Conservation (phyloP, 768 basidiomycete genomes). For the Mrakia gelida region DNA sequence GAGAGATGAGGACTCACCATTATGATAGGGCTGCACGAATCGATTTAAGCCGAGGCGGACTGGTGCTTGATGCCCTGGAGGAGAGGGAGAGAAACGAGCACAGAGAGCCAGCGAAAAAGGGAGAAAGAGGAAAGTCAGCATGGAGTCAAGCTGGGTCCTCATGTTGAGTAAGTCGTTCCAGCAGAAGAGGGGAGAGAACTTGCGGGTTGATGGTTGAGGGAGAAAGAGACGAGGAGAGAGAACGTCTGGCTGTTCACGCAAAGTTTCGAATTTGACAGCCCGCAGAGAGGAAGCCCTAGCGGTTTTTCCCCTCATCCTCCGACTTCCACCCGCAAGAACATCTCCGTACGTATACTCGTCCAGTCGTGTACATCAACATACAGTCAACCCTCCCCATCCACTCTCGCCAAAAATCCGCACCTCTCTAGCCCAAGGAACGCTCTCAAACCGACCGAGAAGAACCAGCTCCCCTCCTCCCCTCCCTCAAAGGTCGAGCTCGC, state of each 20-base stretch:
- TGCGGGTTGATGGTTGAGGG: neutral
- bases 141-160: neutral
- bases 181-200: neutral
- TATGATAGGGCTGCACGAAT: constrained; percentile 11
- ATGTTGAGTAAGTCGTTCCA: neutral
- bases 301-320: neutral
- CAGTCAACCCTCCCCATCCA: neutral
- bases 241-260: too few species aligned
- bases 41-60: constrained; percentile 23
- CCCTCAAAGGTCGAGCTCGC: neutral
- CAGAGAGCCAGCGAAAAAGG: neutral
- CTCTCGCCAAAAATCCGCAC: neutral
- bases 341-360: neutral
- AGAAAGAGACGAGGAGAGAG: too few species aligned
- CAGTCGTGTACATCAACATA: neutral
- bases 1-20: constrained; percentile 7
- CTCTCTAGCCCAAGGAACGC: neutral
- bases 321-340: neutral
- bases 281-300: too few species aligned
- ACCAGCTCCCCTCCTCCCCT: neutral
- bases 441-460: neutral
- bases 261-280: too few species aligned
- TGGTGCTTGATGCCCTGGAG: constrained; percentile 14
- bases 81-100: neutral
- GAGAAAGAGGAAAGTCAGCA: neutral